Evolutionary conservation across 148 eudicot species (phyloP), one percentile per base, ranked within the genome.

Genomic region (Pouteria glomerata): DNA sequence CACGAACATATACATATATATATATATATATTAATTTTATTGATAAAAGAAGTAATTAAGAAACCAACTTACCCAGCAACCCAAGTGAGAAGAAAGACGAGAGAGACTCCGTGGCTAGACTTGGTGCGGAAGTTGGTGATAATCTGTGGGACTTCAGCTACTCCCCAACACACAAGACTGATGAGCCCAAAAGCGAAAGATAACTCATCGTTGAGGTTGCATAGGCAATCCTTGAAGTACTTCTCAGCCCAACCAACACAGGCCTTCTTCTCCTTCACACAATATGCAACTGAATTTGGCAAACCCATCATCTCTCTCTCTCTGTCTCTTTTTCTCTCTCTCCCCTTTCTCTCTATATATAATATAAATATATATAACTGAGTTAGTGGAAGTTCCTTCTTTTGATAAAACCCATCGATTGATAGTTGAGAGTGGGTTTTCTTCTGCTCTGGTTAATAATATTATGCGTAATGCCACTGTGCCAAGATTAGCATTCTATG

Each of bases 101-200:
- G 83, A 24, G 99, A 95, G 69, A 95, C 91, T 1, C 99, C 99
- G 81, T 95, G 97, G 82, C 99, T 85, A 39, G 97, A 85, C 72
- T 95, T 95, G 7, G 99, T 79, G 15, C 78, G 87, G 74, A 89
- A 95, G 77, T 95, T 95, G 76, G 99, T 89, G 69, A 95, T 77
- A 45, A 95, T 95, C 76, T 95, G 99, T n/a, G 99, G 99, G 80
- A 95, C 73, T 77, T 95, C 99, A 16, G 99, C 99, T 6, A 91
- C 86, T 10, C 85, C 99, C 99, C 99, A 91, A 39, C 93, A 87
- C 6, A 89, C 45, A 3, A 95, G 78, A 63, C 99, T 95, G 2
- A 89, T 44, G 0, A 95, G 18, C 1, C 99, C 99, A 51, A 86
- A 95, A 19, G 78, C 88, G 35, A 95, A 95, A 0, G 99, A 95